Evolutionary conservation across 306 rosid genomes (phyloP).

Genomic region (Ceratonia siliqua): DNA sequence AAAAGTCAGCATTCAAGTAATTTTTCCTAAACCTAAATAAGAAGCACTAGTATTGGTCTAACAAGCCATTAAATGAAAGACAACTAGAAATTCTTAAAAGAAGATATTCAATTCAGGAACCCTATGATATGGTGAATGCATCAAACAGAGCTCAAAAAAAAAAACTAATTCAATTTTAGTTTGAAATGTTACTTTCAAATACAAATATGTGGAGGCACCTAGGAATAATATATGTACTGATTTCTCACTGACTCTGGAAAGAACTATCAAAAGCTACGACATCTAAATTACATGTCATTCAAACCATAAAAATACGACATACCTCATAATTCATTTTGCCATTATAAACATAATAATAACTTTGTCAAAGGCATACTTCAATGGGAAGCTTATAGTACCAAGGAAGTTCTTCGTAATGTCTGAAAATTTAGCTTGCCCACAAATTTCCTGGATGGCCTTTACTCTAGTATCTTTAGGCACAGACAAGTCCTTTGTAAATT

Average conservation of each 20-base stretch:
- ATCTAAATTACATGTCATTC: not conserved
- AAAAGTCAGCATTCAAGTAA: not conserved
- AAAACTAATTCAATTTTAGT: not conserved
- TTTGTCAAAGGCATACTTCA: not conserved
- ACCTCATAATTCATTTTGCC: not conserved
- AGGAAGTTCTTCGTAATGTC: constrained; percentile 75
- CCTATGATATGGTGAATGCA: not conserved
- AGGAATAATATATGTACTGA: not conserved
- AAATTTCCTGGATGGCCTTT: constrained; percentile 58
- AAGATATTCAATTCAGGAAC: not conserved
- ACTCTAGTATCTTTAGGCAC: constrained; percentile 59
- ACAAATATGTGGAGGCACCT: too few relatives aligned
- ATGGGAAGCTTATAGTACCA: constrained; percentile 50
- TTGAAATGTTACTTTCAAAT: too few relatives aligned
- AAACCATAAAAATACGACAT: not conserved
- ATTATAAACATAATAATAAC: constrained; percentile 12
- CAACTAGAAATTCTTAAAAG: not conserved
- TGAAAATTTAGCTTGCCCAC: constrained; percentile 66
- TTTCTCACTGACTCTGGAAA: not conserved
- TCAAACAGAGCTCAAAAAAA: not conserved
- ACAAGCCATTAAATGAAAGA: not conserved
- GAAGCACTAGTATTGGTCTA: not conserved
- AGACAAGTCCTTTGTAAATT: constrained; percentile 67
- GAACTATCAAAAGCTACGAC: not conserved
- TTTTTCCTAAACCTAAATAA: not conserved